Evolutionary conservation across 768 basidiomycete species (phyloP).

Genomic region (Amanita molliuscula): DNA sequence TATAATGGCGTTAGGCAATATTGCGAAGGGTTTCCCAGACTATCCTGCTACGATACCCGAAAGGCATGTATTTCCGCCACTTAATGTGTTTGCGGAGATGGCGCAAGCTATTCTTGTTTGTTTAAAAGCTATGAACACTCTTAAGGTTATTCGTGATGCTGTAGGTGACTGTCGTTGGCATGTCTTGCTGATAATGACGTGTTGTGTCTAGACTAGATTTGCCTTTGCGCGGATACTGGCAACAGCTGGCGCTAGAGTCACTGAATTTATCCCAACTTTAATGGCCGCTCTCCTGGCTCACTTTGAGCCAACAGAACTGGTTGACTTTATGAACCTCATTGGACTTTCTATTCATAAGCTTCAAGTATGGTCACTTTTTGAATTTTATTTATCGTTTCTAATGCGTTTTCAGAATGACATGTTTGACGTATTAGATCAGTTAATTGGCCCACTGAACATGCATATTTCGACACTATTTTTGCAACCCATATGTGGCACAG

Average conservation of each 20-base stretch:
- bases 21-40: constrained; percentile 95
- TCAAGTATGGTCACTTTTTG: constrained; percentile 40
- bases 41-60: constrained; percentile 61
- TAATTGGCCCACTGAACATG: constrained; percentile 76
- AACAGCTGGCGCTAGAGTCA: constrained; percentile 78
- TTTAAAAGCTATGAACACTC: constrained; percentile 78
- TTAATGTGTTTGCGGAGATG: constrained; percentile 75
- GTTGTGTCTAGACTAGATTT: constrained; percentile 62
- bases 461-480: constrained; percentile 74
- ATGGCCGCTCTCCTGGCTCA: constrained; percentile 88
- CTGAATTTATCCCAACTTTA: constrained; percentile 78
- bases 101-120: constrained; percentile 83
- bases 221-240: constrained; percentile 91
- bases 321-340: constrained; percentile 95
- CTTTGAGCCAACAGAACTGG: constrained; percentile 85
- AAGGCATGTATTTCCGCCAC: constrained; percentile 57
- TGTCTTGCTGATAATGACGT: not conserved
- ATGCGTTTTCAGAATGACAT: constrained; percentile 54
- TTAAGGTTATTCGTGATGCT: constrained; percentile 85
- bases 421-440: constrained; percentile 80
- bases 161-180: constrained; percentile 35
- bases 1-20: constrained; percentile 89
- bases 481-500: constrained; percentile 79
- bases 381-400: not conserved
- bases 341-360: constrained; percentile 84